Base-by-base conservation (phyloP, 129 eudicot genomes). In the Escallonia herrerae region DNA sequence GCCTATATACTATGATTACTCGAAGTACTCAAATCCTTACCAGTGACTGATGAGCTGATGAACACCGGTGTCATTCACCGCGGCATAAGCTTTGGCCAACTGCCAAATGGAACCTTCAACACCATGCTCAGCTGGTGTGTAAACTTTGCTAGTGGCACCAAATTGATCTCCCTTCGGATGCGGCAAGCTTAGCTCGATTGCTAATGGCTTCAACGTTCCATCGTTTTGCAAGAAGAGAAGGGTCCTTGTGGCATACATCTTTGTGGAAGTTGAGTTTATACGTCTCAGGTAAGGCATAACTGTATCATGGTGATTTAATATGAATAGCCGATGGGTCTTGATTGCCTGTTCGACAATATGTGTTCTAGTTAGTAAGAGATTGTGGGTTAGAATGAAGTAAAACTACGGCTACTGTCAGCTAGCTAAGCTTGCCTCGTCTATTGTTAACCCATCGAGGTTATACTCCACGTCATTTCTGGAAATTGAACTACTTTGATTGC, bases 11-110 rank as follows among this genome's bases (percentile, higher is more conserved):
- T 46, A 12, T 3, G 44, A 67, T 9, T 5, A 43, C 62, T 54
- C 9, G 43, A 43, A 38, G 14, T 60, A 7, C 13, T 6, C 33
- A 49, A 15, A 22, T 57, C 9, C 12, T 15, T 85, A 85, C 96
- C 96, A 89, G 65, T 89, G 96, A 70, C 87, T 74, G n/a, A 89
- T 69, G 64, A 89, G 87, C 74, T 89, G 90, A 81, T 89, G 96
- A 81, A 68, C 50, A 4, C 96, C 96, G 2, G 85, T 75, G 74
- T 89, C 96, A 43, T 83, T 80, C n/a, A 85, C 94, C 11, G 83
- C 87, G 10, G 78, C 96, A 78, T 82, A 85, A 38, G 96, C 89
- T 66, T 89, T 89, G 4, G 96, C 96, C 74, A 89, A 68, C 73
- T 80, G 85, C 96, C 96, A 89, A 38, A 80, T 56, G 4, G 90